Conservation (phyloP, 176 grass and related monocot species). For the Tillandsia leiboldiana region DNA sequence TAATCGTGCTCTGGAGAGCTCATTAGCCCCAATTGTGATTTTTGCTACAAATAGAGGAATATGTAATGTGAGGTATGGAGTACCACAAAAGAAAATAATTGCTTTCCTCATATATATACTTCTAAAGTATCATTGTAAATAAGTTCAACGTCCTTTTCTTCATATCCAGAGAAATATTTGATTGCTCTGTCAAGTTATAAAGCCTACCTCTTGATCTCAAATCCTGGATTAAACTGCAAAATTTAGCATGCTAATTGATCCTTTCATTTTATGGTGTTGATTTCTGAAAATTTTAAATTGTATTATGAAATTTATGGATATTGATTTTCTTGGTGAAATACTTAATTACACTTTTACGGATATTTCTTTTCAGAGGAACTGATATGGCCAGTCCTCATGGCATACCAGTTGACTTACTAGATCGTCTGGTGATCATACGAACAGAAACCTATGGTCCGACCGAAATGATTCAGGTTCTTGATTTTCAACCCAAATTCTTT, state of each 20-base stretch:
- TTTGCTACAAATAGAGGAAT: constrained; percentile 90
- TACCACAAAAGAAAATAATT: background rate
- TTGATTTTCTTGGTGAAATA: constrained; percentile 2
- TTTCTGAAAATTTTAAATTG: background rate
- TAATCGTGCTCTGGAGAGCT: constrained; percentile 85
- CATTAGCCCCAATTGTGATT: constrained; percentile 85
- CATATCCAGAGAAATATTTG: no score
- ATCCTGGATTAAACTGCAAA: background rate
- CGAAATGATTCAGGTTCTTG: constrained; percentile 83
- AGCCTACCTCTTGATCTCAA: background rate
- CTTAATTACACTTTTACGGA: constrained; percentile 14
- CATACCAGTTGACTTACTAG: constrained; percentile 85
- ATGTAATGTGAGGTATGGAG: constrained; percentile 74
- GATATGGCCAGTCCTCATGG: constrained; percentile 95
- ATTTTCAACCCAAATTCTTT: constrained; percentile 21
- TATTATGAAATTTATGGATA: background rate
- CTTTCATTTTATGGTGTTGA: background rate
- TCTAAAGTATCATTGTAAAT: no score
- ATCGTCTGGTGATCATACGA: constrained; percentile 80
- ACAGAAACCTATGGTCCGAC: constrained; percentile 90
- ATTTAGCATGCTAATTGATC: background rate
- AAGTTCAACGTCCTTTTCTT: no score
- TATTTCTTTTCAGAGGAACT: constrained; percentile 63
- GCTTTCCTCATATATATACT: no score
- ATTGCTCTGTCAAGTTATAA: background rate